Percentiles rank a stretch among this genome's conserved stretches.
Evolutionary conservation across 2,329 filamentous ascomycete species (phyloP).

Genomic region (Fusarium pseudoanthophilum): DNA sequence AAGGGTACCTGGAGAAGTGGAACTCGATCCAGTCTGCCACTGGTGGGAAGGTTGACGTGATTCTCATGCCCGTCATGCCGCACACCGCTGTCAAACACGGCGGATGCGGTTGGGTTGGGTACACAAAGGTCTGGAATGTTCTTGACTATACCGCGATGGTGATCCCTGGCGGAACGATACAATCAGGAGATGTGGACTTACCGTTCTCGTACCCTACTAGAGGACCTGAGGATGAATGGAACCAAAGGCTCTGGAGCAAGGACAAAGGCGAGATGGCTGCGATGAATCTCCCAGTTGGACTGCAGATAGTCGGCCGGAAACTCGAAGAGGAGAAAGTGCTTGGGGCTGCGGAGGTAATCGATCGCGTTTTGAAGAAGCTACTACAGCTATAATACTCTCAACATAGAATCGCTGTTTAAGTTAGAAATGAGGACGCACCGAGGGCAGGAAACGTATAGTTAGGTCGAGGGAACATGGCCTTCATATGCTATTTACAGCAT

Average conservation of each 20-base stretch:
- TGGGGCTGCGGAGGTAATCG: neutral
- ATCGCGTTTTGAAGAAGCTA: neutral
- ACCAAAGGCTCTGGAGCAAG: neutral
- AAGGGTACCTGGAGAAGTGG: neutral
- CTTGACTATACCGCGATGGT: neutral
- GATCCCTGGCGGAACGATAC: neutral
- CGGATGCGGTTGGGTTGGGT: slow-evolving; percentile 2
- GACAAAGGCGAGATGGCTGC: neutral
- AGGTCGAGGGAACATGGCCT: neutral
- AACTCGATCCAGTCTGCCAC: neutral
- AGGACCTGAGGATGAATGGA: slow-evolving; percentile 4
- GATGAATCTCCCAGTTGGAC: neutral
- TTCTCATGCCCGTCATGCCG: slow-evolving; percentile 2
- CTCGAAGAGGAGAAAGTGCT: slow-evolving; percentile 5
- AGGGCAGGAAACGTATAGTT: no score
- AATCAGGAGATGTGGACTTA: neutral
- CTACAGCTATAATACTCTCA: no score
- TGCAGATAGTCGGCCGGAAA: neutral
- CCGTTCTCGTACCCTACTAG: neutral
- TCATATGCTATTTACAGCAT: neutral
- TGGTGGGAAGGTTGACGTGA: neutral
- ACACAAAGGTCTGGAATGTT: slow-evolving; percentile 4
- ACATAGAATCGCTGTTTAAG: neutral
- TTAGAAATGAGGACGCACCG: neutral
- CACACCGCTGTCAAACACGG: neutral